Conservation (phyloP, 148 eudicot genomes). For the Mesembryanthemum crystallinum region DNA sequence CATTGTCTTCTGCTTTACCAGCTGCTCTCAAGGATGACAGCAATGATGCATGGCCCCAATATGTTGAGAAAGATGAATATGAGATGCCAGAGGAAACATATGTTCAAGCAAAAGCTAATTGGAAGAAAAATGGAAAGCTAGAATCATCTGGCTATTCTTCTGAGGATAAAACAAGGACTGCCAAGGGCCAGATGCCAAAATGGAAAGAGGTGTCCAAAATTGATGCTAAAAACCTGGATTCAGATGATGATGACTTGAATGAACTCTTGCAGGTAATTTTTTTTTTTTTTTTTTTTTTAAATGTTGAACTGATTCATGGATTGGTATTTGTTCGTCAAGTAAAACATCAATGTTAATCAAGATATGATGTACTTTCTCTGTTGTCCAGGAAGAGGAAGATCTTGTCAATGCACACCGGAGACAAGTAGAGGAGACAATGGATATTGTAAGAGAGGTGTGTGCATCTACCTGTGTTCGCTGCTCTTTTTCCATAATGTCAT, state of each 20-base stretch:
- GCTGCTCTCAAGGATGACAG: conserved; percentile 57
- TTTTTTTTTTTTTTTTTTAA: no score
- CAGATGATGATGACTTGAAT: conserved; percentile 74
- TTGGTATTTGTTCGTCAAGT: not conserved
- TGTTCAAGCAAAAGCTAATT: conserved; percentile 58
- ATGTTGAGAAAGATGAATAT: conserved; percentile 58
- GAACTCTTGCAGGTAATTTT: conserved; percentile 68
- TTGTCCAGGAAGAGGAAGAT: conserved; percentile 90
- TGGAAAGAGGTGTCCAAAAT: conserved; percentile 56
- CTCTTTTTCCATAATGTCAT: not conserved
- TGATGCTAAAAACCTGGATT: conserved; percentile 41
- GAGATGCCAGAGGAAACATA: conserved; percentile 63
- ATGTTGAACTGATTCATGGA: not conserved
- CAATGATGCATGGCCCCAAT: conserved; percentile 60
- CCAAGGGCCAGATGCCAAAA: conserved; percentile 59
- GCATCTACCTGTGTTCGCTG: not conserved
- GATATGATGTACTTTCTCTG: conserved; percentile 1
- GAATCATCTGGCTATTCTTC: conserved; percentile 40
- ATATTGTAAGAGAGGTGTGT: conserved; percentile 86
- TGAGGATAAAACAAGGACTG: conserved; percentile 53
- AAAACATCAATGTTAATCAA: not conserved
- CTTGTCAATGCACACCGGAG: conserved; percentile 91
- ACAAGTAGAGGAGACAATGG: conserved; percentile 98
- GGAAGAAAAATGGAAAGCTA: conserved; percentile 61
- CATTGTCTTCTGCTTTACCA: conserved; percentile 52